Conservation (phyloP, 2,329 filamentous ascomycete genomes). For the Calycina marina region DNA sequence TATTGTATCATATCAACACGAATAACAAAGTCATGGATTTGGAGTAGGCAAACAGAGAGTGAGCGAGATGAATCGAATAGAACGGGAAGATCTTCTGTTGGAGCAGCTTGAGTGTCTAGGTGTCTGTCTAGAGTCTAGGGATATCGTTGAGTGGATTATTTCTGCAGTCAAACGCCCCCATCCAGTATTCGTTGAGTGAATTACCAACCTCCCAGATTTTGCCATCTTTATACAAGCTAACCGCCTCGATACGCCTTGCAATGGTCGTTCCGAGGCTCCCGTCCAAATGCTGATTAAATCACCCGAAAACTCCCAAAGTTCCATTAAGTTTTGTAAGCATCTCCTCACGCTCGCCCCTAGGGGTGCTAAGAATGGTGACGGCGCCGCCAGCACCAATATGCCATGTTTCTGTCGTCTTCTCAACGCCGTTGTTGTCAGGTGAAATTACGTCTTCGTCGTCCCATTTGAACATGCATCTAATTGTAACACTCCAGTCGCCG, state of each 20-base stretch:
- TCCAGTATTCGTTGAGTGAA: conserved; percentile 4
- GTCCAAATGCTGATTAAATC: too few species aligned
- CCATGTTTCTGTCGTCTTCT: conserved; percentile 46
- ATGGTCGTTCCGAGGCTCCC: conserved; percentile 1
- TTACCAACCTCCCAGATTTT: neutral
- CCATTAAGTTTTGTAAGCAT: conserved; percentile 56
- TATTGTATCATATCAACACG: conserved; percentile 1
- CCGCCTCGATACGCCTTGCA: too few species aligned
- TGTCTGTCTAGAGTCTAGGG: conserved; percentile 2
- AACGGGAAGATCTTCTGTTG: too few species aligned
- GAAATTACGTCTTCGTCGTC: conserved; percentile 36
- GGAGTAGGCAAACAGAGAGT: too few species aligned
- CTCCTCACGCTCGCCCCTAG: conserved; percentile 74
- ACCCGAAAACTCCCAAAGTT: conserved; percentile 17
- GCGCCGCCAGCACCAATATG: conserved; percentile 80
- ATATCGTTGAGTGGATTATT: conserved; percentile 4
- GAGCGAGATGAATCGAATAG: too few species aligned
- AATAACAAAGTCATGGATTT: too few species aligned
- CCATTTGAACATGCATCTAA: conserved; percentile 66
- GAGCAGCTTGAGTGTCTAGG: too few species aligned
- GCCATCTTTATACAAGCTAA: too few species aligned
- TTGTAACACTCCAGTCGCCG: conserved; percentile 85
- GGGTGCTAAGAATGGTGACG: conserved; percentile 70
- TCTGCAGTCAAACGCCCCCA: conserved; percentile 1
- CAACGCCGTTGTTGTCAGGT: conserved; percentile 14